A percentile compares a stretch with the other conserved stretches of the same genome.
phyloP scores from a whole-genome alignment of 495 filamentous ascomycete genomes.

The Lasiosphaeria hispida region DNA sequence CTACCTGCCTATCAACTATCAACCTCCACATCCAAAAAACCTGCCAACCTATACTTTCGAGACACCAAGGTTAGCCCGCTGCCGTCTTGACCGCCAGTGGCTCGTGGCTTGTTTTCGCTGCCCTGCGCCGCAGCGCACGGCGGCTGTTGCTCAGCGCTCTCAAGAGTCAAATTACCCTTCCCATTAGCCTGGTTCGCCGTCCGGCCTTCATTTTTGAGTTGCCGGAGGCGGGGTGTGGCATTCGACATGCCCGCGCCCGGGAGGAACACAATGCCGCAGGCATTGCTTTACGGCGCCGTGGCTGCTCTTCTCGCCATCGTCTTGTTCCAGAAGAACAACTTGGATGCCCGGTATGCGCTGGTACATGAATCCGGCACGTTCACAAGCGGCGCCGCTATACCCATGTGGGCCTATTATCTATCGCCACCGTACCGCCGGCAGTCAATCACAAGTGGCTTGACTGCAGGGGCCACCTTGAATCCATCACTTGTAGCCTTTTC shows the following conservation, averaged over 20 bases:
- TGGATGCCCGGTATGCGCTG: constrained; percentile 16
- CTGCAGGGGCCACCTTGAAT: neutral
- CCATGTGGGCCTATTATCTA: too few relatives aligned
- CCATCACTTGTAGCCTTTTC: too few relatives aligned
- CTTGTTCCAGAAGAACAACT: constrained; percentile 21
- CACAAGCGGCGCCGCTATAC: neutral
- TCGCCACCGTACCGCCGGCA: neutral
- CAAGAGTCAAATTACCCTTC: neutral
- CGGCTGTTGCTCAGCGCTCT: neutral
- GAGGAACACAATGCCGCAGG: neutral
- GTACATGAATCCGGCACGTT: neutral
- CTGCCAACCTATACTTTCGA: too few relatives aligned
- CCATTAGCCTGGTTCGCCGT: neutral
- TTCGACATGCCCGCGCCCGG: neutral
- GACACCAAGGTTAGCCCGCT: too few relatives aligned
- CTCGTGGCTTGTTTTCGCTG: neutral
- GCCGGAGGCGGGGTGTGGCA: neutral
- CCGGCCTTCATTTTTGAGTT: neutral
- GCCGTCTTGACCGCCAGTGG: neutral
- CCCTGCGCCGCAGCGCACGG: neutral
- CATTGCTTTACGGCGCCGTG: constrained; percentile 17
- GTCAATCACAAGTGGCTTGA: neutral
- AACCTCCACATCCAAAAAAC: too few relatives aligned
- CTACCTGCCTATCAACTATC: too few relatives aligned
- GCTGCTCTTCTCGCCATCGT: constrained; percentile 22